Percentiles rank a stretch among this genome's conserved stretches.
Evolutionary conservation across 2,329 filamentous ascomycete species (phyloP).

Genomic region (Ophiostoma piceae): DNA sequence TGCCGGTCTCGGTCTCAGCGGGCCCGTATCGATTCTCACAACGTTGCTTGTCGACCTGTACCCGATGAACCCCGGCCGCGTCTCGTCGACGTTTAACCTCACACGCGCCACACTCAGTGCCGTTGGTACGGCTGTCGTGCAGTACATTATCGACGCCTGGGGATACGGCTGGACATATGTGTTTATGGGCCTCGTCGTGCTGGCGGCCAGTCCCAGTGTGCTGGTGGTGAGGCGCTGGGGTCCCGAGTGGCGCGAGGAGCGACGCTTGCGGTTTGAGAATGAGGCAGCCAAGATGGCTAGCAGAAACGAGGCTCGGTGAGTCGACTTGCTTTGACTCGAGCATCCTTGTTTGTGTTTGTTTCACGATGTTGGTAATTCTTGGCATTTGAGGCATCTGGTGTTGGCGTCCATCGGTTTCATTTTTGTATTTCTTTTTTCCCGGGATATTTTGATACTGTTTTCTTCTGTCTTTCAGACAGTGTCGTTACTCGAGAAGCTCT

Average conservation of each 20-base stretch:
- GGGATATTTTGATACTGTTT: too few relatives aligned
- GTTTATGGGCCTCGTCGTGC: slow-evolving; percentile 34
- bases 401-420: neutral
- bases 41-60: slow-evolving; percentile 43
- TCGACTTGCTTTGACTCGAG: neutral
- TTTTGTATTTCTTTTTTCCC: too few relatives aligned
- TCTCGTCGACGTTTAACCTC: slow-evolving; percentile 41
- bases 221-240: slow-evolving; percentile 33
- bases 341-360: neutral
- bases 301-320: neutral
- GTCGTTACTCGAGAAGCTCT: too few relatives aligned
- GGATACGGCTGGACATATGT: slow-evolving; percentile 39
- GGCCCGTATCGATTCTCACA: slow-evolving; percentile 39
- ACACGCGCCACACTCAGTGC: slow-evolving; percentile 40
- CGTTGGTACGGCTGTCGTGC: slow-evolving; percentile 38
- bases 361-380: neutral
- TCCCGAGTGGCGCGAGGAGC: slow-evolving; percentile 34
- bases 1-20: slow-evolving; percentile 36
- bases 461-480: too few relatives aligned
- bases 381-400: neutral
- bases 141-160: slow-evolving; percentile 40
- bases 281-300: slow-evolving; percentile 9
- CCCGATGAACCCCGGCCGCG: slow-evolving; percentile 38
- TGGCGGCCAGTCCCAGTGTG: slow-evolving; percentile 31
- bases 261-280: slow-evolving; percentile 29